A percentile compares a stretch with the other conserved stretches of the same genome.
These are phyloP conservation scores for Arthrobotrys sinensis DNA, from an alignment of 2,329 filamentous ascomycete species.

Conservation along the genomic window DNA sequence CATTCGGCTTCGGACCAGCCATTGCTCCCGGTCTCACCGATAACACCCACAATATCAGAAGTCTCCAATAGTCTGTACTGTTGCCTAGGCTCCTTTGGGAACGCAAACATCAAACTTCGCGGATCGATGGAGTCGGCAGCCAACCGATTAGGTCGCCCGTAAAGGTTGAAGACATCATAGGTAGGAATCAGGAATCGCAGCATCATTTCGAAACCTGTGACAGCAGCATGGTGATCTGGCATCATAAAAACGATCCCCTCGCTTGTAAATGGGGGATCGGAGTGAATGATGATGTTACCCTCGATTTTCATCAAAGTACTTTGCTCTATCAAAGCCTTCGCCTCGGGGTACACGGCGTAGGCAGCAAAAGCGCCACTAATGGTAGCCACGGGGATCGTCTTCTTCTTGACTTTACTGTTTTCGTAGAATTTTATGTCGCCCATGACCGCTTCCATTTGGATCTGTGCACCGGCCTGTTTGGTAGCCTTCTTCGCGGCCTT, in stretches of 20 bases:
- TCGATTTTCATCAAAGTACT: slow-evolving; percentile 96
- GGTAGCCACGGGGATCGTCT: slow-evolving; percentile 88
- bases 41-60: slow-evolving; percentile 84
- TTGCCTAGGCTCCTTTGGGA: slow-evolving; percentile 80
- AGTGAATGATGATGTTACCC: slow-evolving; percentile 89
- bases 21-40: slow-evolving; percentile 82
- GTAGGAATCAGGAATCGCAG: slow-evolving; percentile 92
- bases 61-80: slow-evolving; percentile 93
- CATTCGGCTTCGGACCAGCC: slow-evolving; percentile 89
- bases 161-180: slow-evolving; percentile 92
- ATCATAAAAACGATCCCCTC: slow-evolving; percentile 99
- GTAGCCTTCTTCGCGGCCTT: slow-evolving; percentile 83
- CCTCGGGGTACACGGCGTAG: slow-evolving; percentile 95
- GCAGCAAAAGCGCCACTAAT: slow-evolving; percentile 92
- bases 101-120: slow-evolving; percentile 96
- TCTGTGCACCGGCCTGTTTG: slow-evolving; percentile 85
- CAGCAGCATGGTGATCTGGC: slow-evolving; percentile 92
- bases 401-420: slow-evolving; percentile 87
- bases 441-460: slow-evolving; percentile 77
- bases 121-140: slow-evolving; percentile 89
- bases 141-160: slow-evolving; percentile 87
- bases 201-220: slow-evolving; percentile 96
- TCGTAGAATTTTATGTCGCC: slow-evolving; percentile 97
- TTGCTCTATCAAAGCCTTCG: slow-evolving; percentile 92
- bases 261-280: slow-evolving; percentile 80